Evolutionary conservation across 2,329 filamentous ascomycete genomes (phyloP).

Genomic region (Apiospora marii): DNA sequence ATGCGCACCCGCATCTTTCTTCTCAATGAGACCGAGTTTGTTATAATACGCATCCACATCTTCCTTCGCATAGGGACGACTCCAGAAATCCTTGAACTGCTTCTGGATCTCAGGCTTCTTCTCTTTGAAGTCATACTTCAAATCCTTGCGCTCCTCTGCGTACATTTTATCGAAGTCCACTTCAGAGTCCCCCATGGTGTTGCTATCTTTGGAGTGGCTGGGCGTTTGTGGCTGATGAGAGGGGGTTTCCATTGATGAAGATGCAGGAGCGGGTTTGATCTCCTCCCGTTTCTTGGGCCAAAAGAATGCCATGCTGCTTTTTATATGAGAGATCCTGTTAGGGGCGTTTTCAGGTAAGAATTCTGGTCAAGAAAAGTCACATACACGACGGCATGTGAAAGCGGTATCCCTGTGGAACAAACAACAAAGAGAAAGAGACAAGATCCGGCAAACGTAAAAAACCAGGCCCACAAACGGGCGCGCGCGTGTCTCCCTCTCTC

Average conservation of each 20-base stretch:
- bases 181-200: neutral
- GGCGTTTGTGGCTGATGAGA: neutral
- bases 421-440: neutral
- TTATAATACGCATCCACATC: conserved; percentile 31
- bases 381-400: neutral
- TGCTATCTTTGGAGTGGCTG: conserved; percentile 5
- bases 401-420: neutral
- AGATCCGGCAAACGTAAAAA: neutral
- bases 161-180: neutral
- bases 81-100: conserved; percentile 30
- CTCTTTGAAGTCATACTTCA: conserved; percentile 30
- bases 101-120: conserved; percentile 28
- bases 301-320: neutral
- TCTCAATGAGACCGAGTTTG: no score
- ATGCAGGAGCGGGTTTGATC: neutral
- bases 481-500: neutral
- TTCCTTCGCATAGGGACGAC: conserved; percentile 8
- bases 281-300: conserved; percentile 9
- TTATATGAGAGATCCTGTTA: conserved; percentile 1
- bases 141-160: neutral
- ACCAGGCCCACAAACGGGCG: neutral
- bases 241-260: neutral
- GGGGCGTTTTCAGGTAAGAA: conserved; percentile 8
- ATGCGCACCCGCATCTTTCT: conserved; percentile 22
- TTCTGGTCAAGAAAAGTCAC: neutral